A percentile compares a stretch with the other conserved stretches of the same genome.
Evolutionary conservation across 192 early-diverging fungal species (phyloP).

Genomic region (Podila clonocystis): DNA sequence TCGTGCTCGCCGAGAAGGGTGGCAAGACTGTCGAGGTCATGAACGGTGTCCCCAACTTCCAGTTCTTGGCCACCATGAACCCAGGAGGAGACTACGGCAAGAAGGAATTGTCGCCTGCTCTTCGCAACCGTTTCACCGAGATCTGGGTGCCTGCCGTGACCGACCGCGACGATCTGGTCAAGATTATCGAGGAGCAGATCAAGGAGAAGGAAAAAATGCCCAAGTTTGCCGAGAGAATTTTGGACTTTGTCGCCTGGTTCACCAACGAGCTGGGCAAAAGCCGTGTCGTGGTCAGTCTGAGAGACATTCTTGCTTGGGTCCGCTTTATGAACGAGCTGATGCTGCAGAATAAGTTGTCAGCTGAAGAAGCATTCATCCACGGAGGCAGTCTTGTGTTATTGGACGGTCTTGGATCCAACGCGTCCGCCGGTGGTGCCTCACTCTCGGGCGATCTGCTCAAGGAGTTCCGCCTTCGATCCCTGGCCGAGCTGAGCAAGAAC

Average conservation of each 20-base stretch:
- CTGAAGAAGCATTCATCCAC: slow-evolving; percentile 73
- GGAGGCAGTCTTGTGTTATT: slow-evolving; percentile 92
- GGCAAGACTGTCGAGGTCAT: slow-evolving; percentile 78
- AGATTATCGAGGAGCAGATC: slow-evolving; percentile 71
- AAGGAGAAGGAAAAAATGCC: slow-evolving; percentile 35
- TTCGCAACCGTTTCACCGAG: slow-evolving; percentile 98
- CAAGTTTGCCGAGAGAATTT: slow-evolving; percentile 66
- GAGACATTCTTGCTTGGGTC: slow-evolving; percentile 96
- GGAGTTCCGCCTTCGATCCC: slow-evolving; percentile 60
- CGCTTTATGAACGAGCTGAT: slow-evolving; percentile 76
- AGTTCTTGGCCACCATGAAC: slow-evolving; percentile 99
- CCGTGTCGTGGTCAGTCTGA: slow-evolving; percentile 73
- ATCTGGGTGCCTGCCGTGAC: slow-evolving; percentile 94
- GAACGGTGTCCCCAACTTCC: slow-evolving; percentile 75
- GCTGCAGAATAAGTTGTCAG: slow-evolving; percentile 54
- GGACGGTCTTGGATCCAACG: slow-evolving; percentile 92
- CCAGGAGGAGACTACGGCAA: slow-evolving; percentile 99
- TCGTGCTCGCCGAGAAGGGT: slow-evolving; percentile 93
- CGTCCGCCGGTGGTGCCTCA: slow-evolving; percentile 60
- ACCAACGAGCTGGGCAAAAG: slow-evolving; percentile 65
- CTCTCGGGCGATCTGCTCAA: slow-evolving; percentile 56
- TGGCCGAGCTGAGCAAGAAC: slow-evolving; percentile 56
- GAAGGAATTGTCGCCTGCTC: slow-evolving; percentile 96
- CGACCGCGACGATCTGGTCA: slow-evolving; percentile 77
- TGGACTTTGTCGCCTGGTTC: slow-evolving; percentile 89